Base-by-base conservation (phyloP, 495 filamentous ascomycete genomes). In the Oidiodendron maius region DNA sequence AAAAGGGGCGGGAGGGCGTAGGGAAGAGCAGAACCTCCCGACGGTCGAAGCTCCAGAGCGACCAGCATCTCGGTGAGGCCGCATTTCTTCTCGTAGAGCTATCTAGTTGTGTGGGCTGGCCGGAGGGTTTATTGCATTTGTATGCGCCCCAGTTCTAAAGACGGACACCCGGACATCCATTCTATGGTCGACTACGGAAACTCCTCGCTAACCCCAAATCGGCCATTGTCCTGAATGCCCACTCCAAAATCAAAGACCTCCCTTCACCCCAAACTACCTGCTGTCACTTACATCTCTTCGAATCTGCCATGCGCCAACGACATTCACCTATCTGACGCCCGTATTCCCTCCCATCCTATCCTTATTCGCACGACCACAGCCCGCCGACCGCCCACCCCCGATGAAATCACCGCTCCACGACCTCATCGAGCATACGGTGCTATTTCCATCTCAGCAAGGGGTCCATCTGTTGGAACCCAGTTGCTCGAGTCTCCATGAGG, bases 361-460 rank as follows among this genome's bases (percentile, higher is more conserved):
- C 16, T 48, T 43, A 40, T 20, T 36, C 1, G 20, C 37, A 13
- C 49, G 35, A 30, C 24, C 10, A 12, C 26, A 16, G 20, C 18
- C 28, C 15, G 36, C 45, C 46, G 22, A 26, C 36, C 26, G 40
- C 11, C 51, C 39, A 39, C 50, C 49, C 53, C 56, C 22, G 49
- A 60, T 60, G 57, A 53, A 50, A 51, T 53, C 50, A 53, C 53
- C 36, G 46, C 41, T 30, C 38, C 46, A 30, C 24, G 10, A 23
- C 37, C 48, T 45, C 55, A 47, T 52, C 46, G 52, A 59, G 48
- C 56, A 55, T 48, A 45, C 12, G 46, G 48, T 50, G 56, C 44
- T 52, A 48, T 32, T 49, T 51, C 40, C 34, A 51, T 37, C 50
- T 25, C 56, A 58, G 52, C 46, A 56, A 60, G 57, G 57, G 57